A percentile compares a stretch with the other conserved stretches of the same genome.
These are phyloP conservation scores for Pichia inconspicua DNA, from an alignment of 1,139 yeast species.

Conservation along the genomic window DNA sequence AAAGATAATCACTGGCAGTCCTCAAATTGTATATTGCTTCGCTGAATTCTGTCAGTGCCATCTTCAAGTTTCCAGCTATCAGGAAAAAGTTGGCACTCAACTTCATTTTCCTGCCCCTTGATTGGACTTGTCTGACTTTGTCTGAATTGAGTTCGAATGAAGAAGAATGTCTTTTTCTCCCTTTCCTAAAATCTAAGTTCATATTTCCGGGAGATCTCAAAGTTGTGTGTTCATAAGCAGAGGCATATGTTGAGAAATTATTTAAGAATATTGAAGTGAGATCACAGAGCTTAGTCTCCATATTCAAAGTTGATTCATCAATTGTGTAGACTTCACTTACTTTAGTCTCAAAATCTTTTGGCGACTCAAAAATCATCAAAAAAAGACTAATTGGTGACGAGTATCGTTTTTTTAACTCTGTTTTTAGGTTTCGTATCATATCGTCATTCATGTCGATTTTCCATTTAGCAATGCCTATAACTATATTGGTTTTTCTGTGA, in stretches of 20 bases:
- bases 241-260: constrained; percentile 60
- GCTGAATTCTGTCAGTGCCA: constrained; percentile 62
- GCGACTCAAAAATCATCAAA: constrained; percentile 51
- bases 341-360: constrained; percentile 25
- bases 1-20: constrained; percentile 64
- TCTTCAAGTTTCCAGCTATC: constrained; percentile 68
- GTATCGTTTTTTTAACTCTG: constrained; percentile 35
- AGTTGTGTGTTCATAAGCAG: constrained; percentile 63
- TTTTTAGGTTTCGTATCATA: constrained; percentile 27
- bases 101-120: constrained; percentile 66
- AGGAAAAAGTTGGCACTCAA: constrained; percentile 69
- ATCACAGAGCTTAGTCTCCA: constrained; percentile 71
- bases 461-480: constrained; percentile 56
- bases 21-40: constrained; percentile 61
- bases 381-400: constrained; percentile 61
- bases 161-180: constrained; percentile 35
- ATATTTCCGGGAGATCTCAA: constrained; percentile 66
- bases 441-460: constrained; percentile 28
- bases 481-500: constrained; percentile 62
- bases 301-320: constrained; percentile 22
- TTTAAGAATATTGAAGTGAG: constrained; percentile 56
- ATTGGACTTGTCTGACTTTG: constrained; percentile 26
- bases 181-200: constrained; percentile 28
- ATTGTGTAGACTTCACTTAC: constrained; percentile 12
- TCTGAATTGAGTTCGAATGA: constrained; percentile 31